Evolutionary conservation across 306 rosid species (phyloP), one percentile per base, ranked within the genome.

Genomic region (Medicago lupulina): DNA sequence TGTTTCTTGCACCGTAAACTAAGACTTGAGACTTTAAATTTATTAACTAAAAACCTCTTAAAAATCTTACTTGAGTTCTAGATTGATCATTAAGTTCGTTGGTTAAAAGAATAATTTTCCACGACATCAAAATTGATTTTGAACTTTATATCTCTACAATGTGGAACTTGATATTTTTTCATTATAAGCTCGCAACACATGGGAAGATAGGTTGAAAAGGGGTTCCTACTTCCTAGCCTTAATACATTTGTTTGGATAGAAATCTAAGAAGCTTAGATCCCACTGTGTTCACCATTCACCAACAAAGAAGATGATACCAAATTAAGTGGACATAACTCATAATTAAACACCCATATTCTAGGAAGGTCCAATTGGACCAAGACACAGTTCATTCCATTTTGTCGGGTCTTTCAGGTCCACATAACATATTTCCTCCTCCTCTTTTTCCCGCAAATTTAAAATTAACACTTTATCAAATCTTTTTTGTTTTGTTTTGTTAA

Each of bases 361-460:
- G 38, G 16, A 59, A 59, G 17, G 17, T 59, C 65, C 40, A 59
- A 59, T 59, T 59, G 40, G 40, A 59, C 65, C 65, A 59, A 25
- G 65, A 55, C 62, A 55, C 8, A 17, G 34, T 55, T 17, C 34
- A 55, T 21, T 55, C 62, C 62, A 55, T 55, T 55, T 55, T 19
- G 2, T 18, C 61, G 14, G 4, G 19, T 4, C 9, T 54, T 54
- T 54, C 31, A 18, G 25, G 61, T 54, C 61, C 61, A 54, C 61
- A 4, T 57, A 21, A 10, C 15, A 0, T 23, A 0, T 23, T 11
- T 21, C 60, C 28, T 54, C 12, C 25, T 18, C 9, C 1, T 7
- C 8, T 53, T 17, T 53, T 17, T 6, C 16, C 25, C 59, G 17
- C 59, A 53, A 0, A 58, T 4, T 21, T 19, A 58, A 57, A 57